A percentile compares a stretch with the other conserved stretches of the same genome.
Conservation (phyloP, 225 moss, liverwort and hornwort species). For the Physcomitrium patens region DNA sequence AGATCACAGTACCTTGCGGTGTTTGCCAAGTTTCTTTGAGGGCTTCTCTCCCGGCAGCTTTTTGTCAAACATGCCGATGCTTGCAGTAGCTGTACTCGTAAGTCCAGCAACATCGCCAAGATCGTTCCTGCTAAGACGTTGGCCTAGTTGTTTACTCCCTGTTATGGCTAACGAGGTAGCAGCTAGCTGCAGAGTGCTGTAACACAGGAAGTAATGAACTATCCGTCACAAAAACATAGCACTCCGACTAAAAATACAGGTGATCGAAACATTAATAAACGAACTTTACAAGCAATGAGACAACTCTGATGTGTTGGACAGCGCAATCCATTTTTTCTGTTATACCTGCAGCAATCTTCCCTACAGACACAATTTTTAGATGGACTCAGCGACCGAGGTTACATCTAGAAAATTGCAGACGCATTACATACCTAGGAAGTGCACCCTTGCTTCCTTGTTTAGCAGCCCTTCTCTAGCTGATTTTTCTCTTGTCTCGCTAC, state of each 20-base stretch:
- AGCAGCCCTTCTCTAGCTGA: conserved; percentile 83
- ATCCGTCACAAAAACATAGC: too few relatives aligned
- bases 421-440: conserved; percentile 72
- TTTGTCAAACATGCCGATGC: conserved; percentile 96
- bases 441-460: conserved; percentile 95
- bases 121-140: conserved; percentile 75
- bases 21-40: conserved; percentile 57
- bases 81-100: conserved; percentile 94
- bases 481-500: conserved; percentile 89
- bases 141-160: conserved; percentile 74
- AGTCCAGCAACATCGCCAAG: conserved; percentile 93
- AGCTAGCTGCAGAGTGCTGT: conserved; percentile 93
- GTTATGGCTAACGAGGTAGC: conserved; percentile 91
- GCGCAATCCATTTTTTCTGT: not conserved
- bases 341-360: not conserved
- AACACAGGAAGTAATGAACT: conserved; percentile 7
- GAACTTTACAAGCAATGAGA: too few relatives aligned
- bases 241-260: too few relatives aligned
- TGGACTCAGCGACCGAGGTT: not conserved
- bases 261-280: too few relatives aligned
- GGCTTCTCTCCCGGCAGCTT: conserved; percentile 89
- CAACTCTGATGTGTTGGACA: not conserved
- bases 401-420: not conserved
- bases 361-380: too few relatives aligned
- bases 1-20: conserved; percentile 45